Evolutionary conservation across 1,284 basidiomycete species (phyloP), one percentile per base, ranked within the genome.

Genomic region (Retiboletus flavoniger): DNA sequence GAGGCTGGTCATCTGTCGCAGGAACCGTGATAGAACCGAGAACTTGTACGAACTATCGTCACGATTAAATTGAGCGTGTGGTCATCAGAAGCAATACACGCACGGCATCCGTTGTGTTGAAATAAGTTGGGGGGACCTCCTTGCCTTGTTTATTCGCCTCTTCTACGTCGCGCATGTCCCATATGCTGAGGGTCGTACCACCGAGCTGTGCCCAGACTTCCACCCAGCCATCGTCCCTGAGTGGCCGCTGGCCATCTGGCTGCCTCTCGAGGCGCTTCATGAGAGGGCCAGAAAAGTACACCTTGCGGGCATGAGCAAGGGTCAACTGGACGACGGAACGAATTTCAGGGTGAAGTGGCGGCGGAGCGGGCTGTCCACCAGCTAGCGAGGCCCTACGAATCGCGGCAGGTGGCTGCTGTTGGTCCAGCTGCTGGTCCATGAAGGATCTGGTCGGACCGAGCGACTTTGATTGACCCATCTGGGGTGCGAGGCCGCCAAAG

Each of bases 181-280:
- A 95, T 40, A 93, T 78, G 63, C 93, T 95, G 52, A 98, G 80
- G 8, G 93, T 95, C 8, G 94, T 97, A 6, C 95, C 95, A 41
- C 91, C 90, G 28, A 98, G 78, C 74, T 98, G 95, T 2, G 91
- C 90, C 93, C 93, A 96, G 9, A 96, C 87, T n/a, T 92, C 83
- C 8, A 81, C 78, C 93, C 93, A 95, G n/a, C 89, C 89, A 29
- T 93, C 87, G 62, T 94, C 83, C 68, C 85, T 85, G 60, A 76
- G 63, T 45, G 89, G 79, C 65, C 80, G 79, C 57, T 86, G 82
- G 9, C 92, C 91, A 63, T 93, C 90, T 4, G 89, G 78, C 57
- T 81, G 85, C 57, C 84, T 84, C 73, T 89, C 91, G 63, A 85
- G 73, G n/a, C 79, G 78, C 42, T 86, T 84, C 16, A 88, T 74